Evolutionary conservation across 106 monocot genomes (phyloP), one percentile per base, ranked within the genome.

Genomic region (Dendrobium officinale): DNA sequence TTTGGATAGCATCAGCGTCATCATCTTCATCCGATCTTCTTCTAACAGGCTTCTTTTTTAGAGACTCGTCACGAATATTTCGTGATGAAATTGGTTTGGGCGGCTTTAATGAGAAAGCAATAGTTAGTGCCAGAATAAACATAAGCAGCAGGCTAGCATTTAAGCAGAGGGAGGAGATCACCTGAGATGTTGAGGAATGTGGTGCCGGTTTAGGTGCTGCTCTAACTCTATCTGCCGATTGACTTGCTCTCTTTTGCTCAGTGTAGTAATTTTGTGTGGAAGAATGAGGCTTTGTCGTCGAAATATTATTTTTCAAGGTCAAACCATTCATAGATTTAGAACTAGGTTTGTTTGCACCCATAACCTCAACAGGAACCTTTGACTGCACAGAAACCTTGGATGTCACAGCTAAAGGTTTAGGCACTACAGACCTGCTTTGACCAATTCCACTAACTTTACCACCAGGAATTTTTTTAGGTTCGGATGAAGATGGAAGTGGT

Each of bases 1-100:
- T 74, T 44, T 76, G 80, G 20, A 89, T 83, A 6, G 86, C 86
- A 40, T 85, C 88, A 67, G 61, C 91, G 43, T 85, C 92, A 10
- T 82, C 89, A 6, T 88, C 88, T 31, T 90, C 91, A 73, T 88
- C 86, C 6, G 79, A 54, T 44, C 41, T 22, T 42, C 85, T 88
- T 33, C 79, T 79, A n/a, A 76, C 15, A 9, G 83, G 88, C 77
- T 67, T 90, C 80, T 86, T 86, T 82, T 81, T 90, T 79, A 72
- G 19, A 18, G 27, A 67, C 18, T 79, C 79, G 15, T 84, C 85
- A 79, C 64, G 75, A 16, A 42, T 70, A 47, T 75, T 70, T n/a
- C 45, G 82, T 78, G 79, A 74, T 73, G 70, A 29, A 42, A 77
- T 55, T 67, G 85, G 81, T 82, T 87, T 95, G 5, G 84, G 70